Conservation (phyloP, 306 rosid genomes). For the Benincasa hispida region DNA sequence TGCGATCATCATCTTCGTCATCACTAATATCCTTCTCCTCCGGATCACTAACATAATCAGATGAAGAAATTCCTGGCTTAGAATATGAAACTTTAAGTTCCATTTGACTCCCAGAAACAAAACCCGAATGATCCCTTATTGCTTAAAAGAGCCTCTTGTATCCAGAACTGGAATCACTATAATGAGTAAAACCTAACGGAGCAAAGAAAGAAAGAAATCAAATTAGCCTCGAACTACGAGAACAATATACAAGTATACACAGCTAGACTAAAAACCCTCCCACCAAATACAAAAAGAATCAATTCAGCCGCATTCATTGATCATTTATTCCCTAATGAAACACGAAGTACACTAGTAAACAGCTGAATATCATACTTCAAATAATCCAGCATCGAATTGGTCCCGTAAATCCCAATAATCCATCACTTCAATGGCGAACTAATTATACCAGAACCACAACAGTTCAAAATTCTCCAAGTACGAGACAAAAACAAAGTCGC, state of each 20-base stretch:
- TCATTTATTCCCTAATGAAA: background rate
- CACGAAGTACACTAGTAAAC: background rate
- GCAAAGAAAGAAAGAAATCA: background rate
- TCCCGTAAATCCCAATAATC: background rate
- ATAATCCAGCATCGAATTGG: background rate
- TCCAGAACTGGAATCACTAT: background rate
- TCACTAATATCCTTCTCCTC: conserved; percentile 89
- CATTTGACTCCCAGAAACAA: background rate
- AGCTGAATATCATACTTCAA: conserved; percentile 10
- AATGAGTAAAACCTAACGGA: background rate
- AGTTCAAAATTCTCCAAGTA: background rate
- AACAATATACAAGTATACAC: background rate
- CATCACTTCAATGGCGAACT: conserved; percentile 22
- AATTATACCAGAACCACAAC: conserved; percentile 27
- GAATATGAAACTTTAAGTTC: conserved; percentile 9
- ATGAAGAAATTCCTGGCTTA: conserved; percentile 1
- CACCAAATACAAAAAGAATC: background rate
- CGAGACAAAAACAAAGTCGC: background rate
- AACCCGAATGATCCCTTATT: background rate
- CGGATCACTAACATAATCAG: conserved; percentile 9
- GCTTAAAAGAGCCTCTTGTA: background rate
- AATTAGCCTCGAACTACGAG: background rate
- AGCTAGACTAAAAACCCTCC: background rate
- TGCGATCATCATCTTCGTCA: conserved; percentile 91
- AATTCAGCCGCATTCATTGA: background rate